Evolutionary conservation across 352 stramenopile species (phyloP).

Genomic region (Phytopythium boreale): DNA sequence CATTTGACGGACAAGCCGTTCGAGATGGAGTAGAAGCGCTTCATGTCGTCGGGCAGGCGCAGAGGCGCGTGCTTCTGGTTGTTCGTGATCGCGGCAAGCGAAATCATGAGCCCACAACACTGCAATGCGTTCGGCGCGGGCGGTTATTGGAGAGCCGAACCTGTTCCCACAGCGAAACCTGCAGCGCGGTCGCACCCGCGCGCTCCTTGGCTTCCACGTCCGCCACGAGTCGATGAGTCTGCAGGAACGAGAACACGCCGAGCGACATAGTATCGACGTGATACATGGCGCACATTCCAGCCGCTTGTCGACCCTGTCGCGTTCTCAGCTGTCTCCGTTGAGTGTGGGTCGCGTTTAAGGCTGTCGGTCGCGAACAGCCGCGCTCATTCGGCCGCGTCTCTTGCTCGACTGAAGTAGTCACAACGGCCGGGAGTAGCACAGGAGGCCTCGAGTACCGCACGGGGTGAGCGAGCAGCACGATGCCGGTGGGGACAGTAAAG

Average conservation of each 20-base stretch:
- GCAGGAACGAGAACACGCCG: constrained; percentile 68
- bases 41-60: constrained; percentile 58
- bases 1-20: constrained; percentile 77
- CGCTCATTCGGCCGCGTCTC: neutral
- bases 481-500: neutral
- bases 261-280: constrained; percentile 59
- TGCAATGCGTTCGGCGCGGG: neutral
- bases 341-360: neutral
- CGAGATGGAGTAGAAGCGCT: constrained; percentile 59
- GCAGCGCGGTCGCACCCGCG: constrained; percentile 41
- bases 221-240: constrained; percentile 48
- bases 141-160: constrained; percentile 13
- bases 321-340: neutral
- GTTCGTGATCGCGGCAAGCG: neutral
- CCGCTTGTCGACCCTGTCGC: too few species aligned
- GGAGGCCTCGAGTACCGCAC: neutral
- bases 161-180: constrained; percentile 67
- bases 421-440: neutral
- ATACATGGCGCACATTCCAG: constrained; percentile 15
- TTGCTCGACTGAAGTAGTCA: neutral
- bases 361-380: neutral
- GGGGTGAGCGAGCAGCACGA: neutral
- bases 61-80: constrained; percentile 54
- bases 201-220: constrained; percentile 53
- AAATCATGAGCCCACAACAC: neutral